These are phyloP conservation scores for Platanthera guangdongensis DNA, from an alignment of 106 monocot species.

Conservation along the genomic window DNA sequence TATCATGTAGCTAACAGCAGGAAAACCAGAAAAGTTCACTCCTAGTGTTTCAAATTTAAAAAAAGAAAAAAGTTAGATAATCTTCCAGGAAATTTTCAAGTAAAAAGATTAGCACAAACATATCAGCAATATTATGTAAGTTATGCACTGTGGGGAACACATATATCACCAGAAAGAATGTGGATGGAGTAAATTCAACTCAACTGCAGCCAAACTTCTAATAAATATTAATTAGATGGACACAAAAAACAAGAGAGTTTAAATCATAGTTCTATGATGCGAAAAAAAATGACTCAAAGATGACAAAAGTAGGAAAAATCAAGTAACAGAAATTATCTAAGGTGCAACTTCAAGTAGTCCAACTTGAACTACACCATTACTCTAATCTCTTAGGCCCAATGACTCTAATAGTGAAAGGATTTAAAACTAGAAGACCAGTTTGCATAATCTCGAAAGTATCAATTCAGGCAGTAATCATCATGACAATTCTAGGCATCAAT, in stretches of 20 bases:
- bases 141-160: not conserved
- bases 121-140: not conserved
- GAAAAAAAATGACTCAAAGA: not conserved
- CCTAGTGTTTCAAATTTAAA: slow-evolving; percentile 20
- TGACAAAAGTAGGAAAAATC: not conserved
- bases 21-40: slow-evolving; percentile 42
- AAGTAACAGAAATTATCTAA: not conserved
- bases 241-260: not conserved
- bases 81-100: not conserved
- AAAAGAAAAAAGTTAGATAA: not conserved
- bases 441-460: not conserved
- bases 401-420: not conserved
- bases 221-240: not conserved
- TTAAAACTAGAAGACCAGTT: not conserved
- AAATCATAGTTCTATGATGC: not conserved
- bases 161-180: not conserved
- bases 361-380: not conserved
- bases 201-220: not conserved
- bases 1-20: slow-evolving; percentile 61
- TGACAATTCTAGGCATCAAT: not conserved
- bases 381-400: not conserved
- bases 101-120: not conserved
- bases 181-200: not conserved
- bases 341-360: not conserved
- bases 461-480: not conserved